Percentiles rank a stretch among this genome's conserved stretches.
These are phyloP conservation scores for Paramecium pentaurelia DNA, from an alignment of 73 alveolate genomes.

Conservation along the genomic window DNA sequence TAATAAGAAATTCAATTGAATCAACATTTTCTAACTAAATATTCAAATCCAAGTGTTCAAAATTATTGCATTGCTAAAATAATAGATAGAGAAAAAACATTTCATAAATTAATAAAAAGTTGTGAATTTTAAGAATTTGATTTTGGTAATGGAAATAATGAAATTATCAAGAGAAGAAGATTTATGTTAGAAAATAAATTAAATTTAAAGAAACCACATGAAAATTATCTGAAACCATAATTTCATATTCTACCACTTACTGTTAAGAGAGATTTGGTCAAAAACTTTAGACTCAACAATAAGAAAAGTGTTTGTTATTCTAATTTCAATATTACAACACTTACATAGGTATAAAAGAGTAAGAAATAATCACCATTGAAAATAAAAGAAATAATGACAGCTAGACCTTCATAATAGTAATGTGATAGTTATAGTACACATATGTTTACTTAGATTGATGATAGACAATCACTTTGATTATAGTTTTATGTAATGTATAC, in stretches of 20 bases:
- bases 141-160: background rate
- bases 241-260: background rate
- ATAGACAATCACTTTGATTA: conserved; percentile 1
- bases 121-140: background rate
- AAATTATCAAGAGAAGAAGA: background rate
- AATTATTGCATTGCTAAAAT: background rate
- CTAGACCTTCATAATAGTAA: background rate
- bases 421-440: conserved; percentile 3
- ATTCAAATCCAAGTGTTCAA: background rate
- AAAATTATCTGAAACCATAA: background rate
- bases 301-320: background rate
- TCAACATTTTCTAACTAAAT: background rate
- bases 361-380: background rate
- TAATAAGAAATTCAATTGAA: background rate
- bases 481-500: background rate
- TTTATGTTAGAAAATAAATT: conserved; percentile 25
- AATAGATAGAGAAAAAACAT: background rate
- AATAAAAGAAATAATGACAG: background rate
- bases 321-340: background rate
- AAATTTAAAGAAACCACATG: background rate
- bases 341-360: background rate
- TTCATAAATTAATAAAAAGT: background rate
- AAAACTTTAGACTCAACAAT: background rate
- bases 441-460: conserved; percentile 16
- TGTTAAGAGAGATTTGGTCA: background rate